A percentile compares a stretch with the other conserved stretches of the same genome.
phyloP scores from a whole-genome alignment of 2,329 filamentous ascomycete species.

The Didymella keratinophila region DNA sequence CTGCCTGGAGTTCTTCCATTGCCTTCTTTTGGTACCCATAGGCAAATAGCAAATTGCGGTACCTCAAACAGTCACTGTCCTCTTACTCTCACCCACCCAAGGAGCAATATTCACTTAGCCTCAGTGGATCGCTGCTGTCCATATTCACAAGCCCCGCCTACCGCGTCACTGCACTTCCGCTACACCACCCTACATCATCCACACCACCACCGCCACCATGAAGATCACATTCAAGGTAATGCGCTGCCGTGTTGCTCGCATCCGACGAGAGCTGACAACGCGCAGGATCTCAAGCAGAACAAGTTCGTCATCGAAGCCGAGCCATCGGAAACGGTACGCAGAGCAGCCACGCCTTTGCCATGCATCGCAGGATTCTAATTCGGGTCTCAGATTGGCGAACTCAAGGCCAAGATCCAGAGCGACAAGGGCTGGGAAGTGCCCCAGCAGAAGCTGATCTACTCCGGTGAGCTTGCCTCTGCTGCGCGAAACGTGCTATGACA shows the following conservation, averaged over 20 bases:
- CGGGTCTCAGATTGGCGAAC: constrained; percentile 73
- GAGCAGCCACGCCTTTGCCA: constrained; percentile 23
- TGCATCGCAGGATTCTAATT: constrained; percentile 26
- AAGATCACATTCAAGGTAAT: constrained; percentile 75
- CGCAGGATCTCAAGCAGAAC: constrained; percentile 95
- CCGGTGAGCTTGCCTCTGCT: constrained; percentile 67
- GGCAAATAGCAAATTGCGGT: constrained; percentile 9
- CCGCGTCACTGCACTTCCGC: constrained; percentile 31
- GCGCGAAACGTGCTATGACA: constrained; percentile 22
- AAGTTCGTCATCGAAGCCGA: constrained; percentile 98
- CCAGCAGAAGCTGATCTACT: constrained; percentile 96
- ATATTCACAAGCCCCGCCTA: constrained; percentile 36
- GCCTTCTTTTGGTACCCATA: constrained; percentile 25
- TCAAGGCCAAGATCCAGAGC: constrained; percentile 90
- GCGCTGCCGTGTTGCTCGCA: constrained; percentile 21
- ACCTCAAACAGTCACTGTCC: neutral
- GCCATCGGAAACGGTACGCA: constrained; percentile 82
- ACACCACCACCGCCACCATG: constrained; percentile 56
- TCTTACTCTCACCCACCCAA: constrained; percentile 5
- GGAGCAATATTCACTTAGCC: constrained; percentile 8
- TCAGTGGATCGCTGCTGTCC: constrained; percentile 14
- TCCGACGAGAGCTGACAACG: constrained; percentile 30
- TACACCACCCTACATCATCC: constrained; percentile 14
- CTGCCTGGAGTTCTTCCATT: constrained; percentile 37
- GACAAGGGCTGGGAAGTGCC: constrained; percentile 96